Evolutionary conservation across 225 moss, liverwort and hornwort species (phyloP).

Genomic region (Pseudoscleropodium purum): DNA sequence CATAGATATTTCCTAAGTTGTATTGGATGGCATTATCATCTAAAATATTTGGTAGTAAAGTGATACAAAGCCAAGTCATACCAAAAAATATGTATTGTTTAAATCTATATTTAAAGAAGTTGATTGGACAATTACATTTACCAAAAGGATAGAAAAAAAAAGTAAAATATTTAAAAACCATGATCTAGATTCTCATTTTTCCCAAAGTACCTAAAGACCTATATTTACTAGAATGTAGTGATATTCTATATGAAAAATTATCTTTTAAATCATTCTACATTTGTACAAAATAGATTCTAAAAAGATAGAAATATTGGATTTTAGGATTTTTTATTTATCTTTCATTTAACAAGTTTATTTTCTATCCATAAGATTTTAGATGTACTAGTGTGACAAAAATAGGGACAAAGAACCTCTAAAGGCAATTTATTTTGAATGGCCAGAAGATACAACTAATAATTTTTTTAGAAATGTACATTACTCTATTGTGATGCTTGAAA

Average conservation of each 20-base stretch:
- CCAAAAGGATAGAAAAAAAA: neutral
- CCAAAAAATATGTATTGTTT: neutral
- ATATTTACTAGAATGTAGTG: neutral
- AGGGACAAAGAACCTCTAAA: neutral
- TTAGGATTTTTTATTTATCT: neutral
- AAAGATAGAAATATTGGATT: neutral
- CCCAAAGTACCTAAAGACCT: neutral
- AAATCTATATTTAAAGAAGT: neutral
- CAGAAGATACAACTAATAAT: neutral
- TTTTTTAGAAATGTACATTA: neutral
- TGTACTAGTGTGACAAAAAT: no score
- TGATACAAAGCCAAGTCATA: neutral
- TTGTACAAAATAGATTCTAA: neutral
- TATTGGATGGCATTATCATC: neutral
- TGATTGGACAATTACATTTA: neutral
- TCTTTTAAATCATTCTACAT: neutral
- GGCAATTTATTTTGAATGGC: neutral
- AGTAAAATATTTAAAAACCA: neutral
- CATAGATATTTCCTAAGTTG: neutral
- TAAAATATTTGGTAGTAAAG: neutral
- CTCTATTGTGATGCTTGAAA: rapidly evolving
- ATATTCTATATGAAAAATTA: neutral
- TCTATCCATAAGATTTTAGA: neutral
- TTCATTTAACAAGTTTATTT: neutral
- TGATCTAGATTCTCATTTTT: neutral